Percentiles rank a stretch among this genome's conserved stretches.
Conservation (phyloP, 192 early-diverging fungal genomes). For the Coemansia sp. region DNA sequence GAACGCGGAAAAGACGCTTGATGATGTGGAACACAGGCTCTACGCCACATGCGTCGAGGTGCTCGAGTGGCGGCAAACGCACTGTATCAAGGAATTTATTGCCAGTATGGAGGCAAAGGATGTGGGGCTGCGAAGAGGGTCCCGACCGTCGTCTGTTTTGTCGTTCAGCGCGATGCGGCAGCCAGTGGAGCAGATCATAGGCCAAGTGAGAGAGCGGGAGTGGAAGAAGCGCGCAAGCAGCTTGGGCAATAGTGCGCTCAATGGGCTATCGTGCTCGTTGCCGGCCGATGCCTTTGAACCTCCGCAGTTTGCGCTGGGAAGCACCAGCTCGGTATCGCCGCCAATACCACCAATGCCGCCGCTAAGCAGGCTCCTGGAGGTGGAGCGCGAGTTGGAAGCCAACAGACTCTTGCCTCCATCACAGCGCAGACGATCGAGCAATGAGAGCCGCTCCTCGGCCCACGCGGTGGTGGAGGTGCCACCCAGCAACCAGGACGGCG, state of each 20-base stretch:
- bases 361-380: constrained; percentile 44
- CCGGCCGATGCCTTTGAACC: neutral
- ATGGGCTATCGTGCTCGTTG: neutral
- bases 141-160: constrained; percentile 15
- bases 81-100: constrained; percentile 27
- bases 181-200: constrained; percentile 18
- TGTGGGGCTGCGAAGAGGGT: neutral
- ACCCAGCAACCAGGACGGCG: neutral
- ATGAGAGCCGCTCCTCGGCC: neutral
- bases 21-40: constrained; percentile 23
- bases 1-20: neutral
- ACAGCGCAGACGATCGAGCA: neutral
- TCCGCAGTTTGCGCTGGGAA: neutral
- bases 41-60: constrained; percentile 37
- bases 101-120: neutral
- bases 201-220: constrained; percentile 20
- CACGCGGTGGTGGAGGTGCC: neutral
- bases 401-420: neutral
- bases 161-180: constrained; percentile 15
- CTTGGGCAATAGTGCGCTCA: constrained; percentile 3
- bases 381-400: constrained; percentile 22
- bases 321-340: neutral
- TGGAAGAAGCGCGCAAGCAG: constrained; percentile 16
- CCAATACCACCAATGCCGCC: constrained; percentile 17
- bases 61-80: constrained; percentile 47